Evolutionary conservation across 768 basidiomycete species (phyloP).

Genomic region (Trametes elegans): DNA sequence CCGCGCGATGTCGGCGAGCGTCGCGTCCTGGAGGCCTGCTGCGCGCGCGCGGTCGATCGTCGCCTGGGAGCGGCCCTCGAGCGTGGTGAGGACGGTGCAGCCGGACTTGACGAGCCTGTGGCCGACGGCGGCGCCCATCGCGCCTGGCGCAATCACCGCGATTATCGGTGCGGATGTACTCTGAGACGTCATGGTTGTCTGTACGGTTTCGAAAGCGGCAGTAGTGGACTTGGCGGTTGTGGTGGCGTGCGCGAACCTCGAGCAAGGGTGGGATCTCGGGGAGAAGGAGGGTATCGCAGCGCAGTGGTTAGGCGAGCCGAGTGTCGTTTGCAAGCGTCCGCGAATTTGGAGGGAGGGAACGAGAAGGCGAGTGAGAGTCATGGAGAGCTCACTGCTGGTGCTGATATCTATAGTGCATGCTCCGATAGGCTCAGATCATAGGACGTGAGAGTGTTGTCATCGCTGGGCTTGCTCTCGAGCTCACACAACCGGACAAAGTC

Average conservation of each 20-base stretch:
- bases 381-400: not conserved
- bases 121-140: conserved; percentile 60
- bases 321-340: not conserved
- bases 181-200: conserved; percentile 1
- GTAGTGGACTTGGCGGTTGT: not conserved
- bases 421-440: no score
- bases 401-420: not conserved
- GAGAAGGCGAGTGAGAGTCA: not conserved
- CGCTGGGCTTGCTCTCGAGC: no score
- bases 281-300: no score
- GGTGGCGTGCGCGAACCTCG: not conserved
- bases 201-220: not conserved
- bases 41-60: conserved; percentile 48
- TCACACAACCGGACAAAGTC: no score
- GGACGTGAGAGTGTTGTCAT: conserved; percentile 2
- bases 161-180: conserved; percentile 26
- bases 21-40: conserved; percentile 47
- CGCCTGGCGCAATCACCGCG: conserved; percentile 53
- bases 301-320: no score
- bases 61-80: conserved; percentile 51
- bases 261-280: not conserved
- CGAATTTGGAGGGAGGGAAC: no score
- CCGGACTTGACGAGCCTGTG: conserved; percentile 45
- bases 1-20: conserved; percentile 36
- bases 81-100: conserved; percentile 52